A percentile compares a stretch with the other conserved stretches of the same genome.
Conservation (phyloP, 2,329 filamentous ascomycete genomes). For the Paecilomyces formosus region DNA sequence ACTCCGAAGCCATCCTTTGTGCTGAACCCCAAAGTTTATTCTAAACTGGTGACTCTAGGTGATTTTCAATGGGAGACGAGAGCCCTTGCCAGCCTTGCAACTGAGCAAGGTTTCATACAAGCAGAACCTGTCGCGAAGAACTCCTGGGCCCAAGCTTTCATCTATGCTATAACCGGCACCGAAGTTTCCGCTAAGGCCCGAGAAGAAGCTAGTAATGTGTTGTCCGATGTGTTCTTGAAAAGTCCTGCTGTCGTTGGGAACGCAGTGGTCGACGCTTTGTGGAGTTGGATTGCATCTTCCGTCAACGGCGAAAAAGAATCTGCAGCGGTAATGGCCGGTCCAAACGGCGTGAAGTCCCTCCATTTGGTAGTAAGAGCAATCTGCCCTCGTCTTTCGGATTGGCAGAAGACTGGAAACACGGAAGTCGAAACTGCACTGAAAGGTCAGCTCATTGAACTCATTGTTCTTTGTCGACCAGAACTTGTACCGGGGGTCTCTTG, state of each 20-base stretch:
- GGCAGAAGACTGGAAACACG: slow-evolving; percentile 19
- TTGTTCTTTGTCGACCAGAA: slow-evolving; percentile 71
- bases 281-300: slow-evolving; percentile 67
- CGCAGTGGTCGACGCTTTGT: slow-evolving; percentile 65
- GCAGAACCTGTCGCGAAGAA: slow-evolving; percentile 44
- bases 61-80: slow-evolving; percentile 72
- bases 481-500: slow-evolving; percentile 72
- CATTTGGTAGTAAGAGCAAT: slow-evolving; percentile 46
- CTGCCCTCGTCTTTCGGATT: slow-evolving; percentile 21
- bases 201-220: slow-evolving; percentile 52
- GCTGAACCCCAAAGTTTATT: slow-evolving; percentile 75
- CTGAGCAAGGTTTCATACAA: slow-evolving; percentile 45
- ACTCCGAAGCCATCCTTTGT: slow-evolving; percentile 84
- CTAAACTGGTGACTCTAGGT: slow-evolving; percentile 65
- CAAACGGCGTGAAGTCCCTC: slow-evolving; percentile 54
- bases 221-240: slow-evolving; percentile 59
- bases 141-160: slow-evolving; percentile 76
- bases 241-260: slow-evolving; percentile 52
- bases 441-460: slow-evolving; percentile 64
- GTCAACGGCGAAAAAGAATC: slow-evolving; percentile 71
- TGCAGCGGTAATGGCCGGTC: slow-evolving; percentile 58
- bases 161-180: slow-evolving; percentile 66
- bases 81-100: slow-evolving; percentile 58
- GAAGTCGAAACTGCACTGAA: slow-evolving; percentile 50
- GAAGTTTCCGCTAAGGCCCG: slow-evolving; percentile 55